A percentile compares a stretch with the other conserved stretches of the same genome.
phyloP scores from a whole-genome alignment of 768 basidiomycete genomes.

The Grammothele lineata region DNA sequence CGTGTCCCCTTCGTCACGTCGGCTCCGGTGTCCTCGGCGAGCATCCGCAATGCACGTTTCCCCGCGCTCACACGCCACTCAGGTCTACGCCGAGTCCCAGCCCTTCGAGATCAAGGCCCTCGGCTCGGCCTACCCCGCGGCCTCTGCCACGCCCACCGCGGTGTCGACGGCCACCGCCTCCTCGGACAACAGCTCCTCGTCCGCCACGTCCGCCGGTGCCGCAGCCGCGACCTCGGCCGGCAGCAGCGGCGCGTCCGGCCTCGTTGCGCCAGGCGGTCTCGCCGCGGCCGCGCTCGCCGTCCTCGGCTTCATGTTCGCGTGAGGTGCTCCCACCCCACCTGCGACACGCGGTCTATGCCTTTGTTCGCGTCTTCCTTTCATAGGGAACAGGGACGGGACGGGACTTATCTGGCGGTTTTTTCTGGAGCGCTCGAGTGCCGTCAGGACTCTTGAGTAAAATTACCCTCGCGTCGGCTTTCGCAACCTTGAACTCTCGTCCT shows the following conservation, averaged over 20 bases:
- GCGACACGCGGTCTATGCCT: no score
- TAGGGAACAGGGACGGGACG: no score
- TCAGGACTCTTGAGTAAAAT: not conserved
- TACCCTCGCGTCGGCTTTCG: not conserved
- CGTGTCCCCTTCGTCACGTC: not conserved
- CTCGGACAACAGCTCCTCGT: constrained; percentile 15
- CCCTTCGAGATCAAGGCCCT: constrained; percentile 58
- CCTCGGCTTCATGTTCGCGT: constrained; percentile 20
- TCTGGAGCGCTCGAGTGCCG: no score
- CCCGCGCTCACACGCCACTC: not conserved
- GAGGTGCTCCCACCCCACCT: not conserved
- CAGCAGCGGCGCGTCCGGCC: constrained; percentile 16
- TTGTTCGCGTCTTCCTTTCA: no score
- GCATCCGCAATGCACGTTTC: not conserved
- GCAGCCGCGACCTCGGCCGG: constrained; percentile 16
- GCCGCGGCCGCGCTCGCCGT: constrained; percentile 20
- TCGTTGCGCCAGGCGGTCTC: constrained; percentile 13
- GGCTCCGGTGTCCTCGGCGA: not conserved
- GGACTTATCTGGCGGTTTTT: not conserved
- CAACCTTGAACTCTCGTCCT: not conserved
- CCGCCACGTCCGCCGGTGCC: constrained; percentile 24
- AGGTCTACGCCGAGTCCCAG: constrained; percentile 55
- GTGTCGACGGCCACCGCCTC: constrained; percentile 8
- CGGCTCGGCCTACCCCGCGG: constrained; percentile 48
- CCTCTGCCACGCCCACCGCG: constrained; percentile 30